Conservation (phyloP, 2,329 filamentous ascomycete species). For the Fusarium liriodendri region DNA sequence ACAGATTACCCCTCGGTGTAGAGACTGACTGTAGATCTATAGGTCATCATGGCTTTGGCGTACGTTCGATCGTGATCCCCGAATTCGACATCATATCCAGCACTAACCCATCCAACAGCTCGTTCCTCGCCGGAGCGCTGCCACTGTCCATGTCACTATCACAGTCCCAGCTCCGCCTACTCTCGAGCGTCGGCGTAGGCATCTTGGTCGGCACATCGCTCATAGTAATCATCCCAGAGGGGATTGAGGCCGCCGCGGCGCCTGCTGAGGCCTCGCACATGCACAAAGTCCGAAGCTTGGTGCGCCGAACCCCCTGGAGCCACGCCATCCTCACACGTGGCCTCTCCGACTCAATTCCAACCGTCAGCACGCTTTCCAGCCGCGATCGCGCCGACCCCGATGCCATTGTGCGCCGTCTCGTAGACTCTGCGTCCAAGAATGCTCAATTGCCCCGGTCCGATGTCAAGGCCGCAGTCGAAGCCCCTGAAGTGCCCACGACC, state of each 20-base stretch:
- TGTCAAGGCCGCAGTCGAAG: conserved; percentile 24
- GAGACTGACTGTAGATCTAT: conserved; percentile 34
- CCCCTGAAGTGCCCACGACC: conserved; percentile 25
- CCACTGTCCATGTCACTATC: conserved; percentile 91
- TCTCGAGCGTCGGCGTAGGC: conserved; percentile 93
- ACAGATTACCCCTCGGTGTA: not conserved
- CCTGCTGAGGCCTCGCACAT: conserved; percentile 55
- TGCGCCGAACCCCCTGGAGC: conserved; percentile 48
- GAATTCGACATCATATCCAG: conserved; percentile 21
- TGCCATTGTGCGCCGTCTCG: conserved; percentile 28
- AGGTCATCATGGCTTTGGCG: conserved; percentile 71
- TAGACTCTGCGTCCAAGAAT: conserved; percentile 11
- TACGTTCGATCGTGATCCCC: conserved; percentile 51
- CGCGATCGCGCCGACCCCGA: conserved; percentile 24
- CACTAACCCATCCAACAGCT: conserved; percentile 65
- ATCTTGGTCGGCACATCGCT: conserved; percentile 94
- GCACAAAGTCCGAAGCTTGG: conserved; percentile 49
- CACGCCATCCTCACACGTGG: conserved; percentile 41
- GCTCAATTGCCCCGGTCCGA: conserved; percentile 25
- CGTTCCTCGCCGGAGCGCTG: conserved; percentile 91
- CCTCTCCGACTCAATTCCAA: conserved; percentile 39
- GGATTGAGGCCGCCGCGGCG: conserved; percentile 87
- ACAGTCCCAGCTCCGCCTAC: conserved; percentile 85
- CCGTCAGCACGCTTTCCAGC: conserved; percentile 23
- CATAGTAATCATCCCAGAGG: conserved; percentile 97